A percentile compares a stretch with the other conserved stretches of the same genome.
These are phyloP conservation scores for Boeremia exigua DNA, from an alignment of 2,329 filamentous ascomycete genomes.

Conservation along the genomic window DNA sequence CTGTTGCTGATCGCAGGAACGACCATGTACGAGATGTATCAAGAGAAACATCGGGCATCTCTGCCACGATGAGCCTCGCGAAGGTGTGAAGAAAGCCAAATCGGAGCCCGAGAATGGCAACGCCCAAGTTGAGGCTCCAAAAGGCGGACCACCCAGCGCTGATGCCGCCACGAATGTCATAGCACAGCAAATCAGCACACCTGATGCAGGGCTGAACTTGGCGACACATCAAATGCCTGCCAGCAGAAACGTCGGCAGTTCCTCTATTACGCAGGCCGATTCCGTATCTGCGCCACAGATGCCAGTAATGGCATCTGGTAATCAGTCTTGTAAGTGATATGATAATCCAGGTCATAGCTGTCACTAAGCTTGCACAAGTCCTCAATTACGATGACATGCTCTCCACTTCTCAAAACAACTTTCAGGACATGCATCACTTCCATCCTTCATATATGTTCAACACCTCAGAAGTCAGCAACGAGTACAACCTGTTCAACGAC, in stretches of 20 bases:
- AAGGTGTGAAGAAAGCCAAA: conserved; percentile 80
- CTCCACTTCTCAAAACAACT: conserved; percentile 76
- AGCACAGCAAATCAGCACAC: conserved; percentile 36
- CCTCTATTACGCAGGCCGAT: conserved; percentile 75
- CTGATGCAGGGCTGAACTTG: conserved; percentile 49
- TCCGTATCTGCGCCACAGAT: conserved; percentile 71
- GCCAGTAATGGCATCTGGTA: conserved; percentile 66
- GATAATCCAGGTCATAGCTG: conserved; percentile 27
- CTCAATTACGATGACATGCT: conserved; percentile 83
- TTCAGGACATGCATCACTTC: conserved; percentile 92
- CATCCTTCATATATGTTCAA: conserved; percentile 96
- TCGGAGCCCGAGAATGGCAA: conserved; percentile 50
- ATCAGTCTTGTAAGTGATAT: conserved; percentile 74
- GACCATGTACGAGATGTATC: conserved; percentile 95
- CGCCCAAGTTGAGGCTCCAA: conserved; percentile 38
- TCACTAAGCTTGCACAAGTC: conserved; percentile 60
- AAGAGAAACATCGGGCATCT: conserved; percentile 98
- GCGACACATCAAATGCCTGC: conserved; percentile 44
- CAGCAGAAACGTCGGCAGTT: conserved; percentile 46
- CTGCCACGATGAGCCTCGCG: conserved; percentile 96
- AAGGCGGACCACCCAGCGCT: conserved; percentile 38
- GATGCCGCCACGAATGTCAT: conserved; percentile 37
- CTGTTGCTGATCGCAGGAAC: conserved; percentile 67
- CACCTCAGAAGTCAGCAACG: conserved; percentile 90
- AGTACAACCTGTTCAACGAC: conserved; percentile 96